Percentiles rank a stretch among this genome's conserved stretches.
Evolutionary conservation across 805 yeast genomes (phyloP).

Genomic region (Yamadazyma kitorensis): DNA sequence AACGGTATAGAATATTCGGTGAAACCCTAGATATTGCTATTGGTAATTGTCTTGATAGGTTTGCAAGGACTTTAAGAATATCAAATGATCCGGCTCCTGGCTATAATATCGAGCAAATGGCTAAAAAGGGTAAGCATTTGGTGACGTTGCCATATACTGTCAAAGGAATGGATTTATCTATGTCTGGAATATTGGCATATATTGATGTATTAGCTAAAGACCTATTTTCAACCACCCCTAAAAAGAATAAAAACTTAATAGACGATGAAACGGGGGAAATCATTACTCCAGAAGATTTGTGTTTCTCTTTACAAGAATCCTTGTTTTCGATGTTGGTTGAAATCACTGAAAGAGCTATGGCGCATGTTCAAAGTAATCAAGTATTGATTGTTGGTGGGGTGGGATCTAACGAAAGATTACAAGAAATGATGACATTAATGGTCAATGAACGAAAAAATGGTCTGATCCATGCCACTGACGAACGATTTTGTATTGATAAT

Average conservation of each 20-base stretch:
- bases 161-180: constrained; percentile 96
- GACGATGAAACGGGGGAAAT: constrained; percentile 45
- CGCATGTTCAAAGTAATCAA: constrained; percentile 86
- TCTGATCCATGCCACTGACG: constrained; percentile 91
- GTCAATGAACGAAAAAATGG: constrained; percentile 81
- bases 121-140: constrained; percentile 61
- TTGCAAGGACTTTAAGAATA: constrained; percentile 86
- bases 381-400: constrained; percentile 97
- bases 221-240: constrained; percentile 45
- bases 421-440: constrained; percentile 96
- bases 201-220: constrained; percentile 80
- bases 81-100: constrained; percentile 97
- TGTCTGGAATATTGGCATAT: constrained; percentile 91
- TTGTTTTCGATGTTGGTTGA: constrained; percentile 95
- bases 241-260: constrained; percentile 36
- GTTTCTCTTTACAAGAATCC: constrained; percentile 90
- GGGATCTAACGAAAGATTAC: constrained; percentile 90
- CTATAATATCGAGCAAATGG: constrained; percentile 92
- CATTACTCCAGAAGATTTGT: constrained; percentile 80
- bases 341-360: constrained; percentile 97
- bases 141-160: constrained; percentile 92
- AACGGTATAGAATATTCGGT: constrained; percentile 96
- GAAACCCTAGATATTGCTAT: constrained; percentile 97
- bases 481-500: constrained; percentile 93
- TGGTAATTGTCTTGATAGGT: constrained; percentile 94